These are phyloP conservation scores for Agrocybe pediades DNA, from an alignment of 768 basidiomycete genomes.

Conservation along the genomic window DNA sequence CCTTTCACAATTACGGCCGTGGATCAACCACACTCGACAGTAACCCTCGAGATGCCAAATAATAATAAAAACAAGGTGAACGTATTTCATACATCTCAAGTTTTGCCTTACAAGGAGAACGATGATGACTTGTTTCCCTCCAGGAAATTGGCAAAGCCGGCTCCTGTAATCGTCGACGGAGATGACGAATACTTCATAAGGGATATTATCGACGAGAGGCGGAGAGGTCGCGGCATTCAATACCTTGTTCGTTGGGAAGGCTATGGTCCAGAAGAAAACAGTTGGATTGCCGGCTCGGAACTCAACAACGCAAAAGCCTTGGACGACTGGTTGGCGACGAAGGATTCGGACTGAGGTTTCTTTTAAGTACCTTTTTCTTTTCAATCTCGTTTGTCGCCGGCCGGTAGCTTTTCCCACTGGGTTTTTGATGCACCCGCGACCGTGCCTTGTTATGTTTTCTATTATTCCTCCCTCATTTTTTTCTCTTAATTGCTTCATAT, in stretches of 20 bases:
- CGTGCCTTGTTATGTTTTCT: neutral
- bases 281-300: neutral
- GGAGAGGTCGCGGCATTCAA: neutral
- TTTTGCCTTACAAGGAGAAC: conserved; percentile 28
- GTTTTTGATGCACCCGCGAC: conserved; percentile 10
- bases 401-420: conserved; percentile 12
- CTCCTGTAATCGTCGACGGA: neutral
- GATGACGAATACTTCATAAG: neutral
- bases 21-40: conserved; percentile 14
- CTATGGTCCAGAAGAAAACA: neutral
- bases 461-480: neutral
- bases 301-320: neutral
- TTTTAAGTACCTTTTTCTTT: neutral
- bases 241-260: neutral
- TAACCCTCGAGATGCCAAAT: conserved; percentile 22
- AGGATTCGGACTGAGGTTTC: neutral
- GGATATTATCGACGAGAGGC: neutral
- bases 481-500: neutral
- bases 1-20: conserved; percentile 25
- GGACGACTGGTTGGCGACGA: neutral
- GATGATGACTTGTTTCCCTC: conserved; percentile 14
- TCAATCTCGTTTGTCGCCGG: neutral
- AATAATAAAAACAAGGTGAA: conserved; percentile 22
- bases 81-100: conserved; percentile 34
- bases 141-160: neutral